phyloP scores from a whole-genome alignment of 1,284 basidiomycete genomes.

The Pterulicium gracile region DNA sequence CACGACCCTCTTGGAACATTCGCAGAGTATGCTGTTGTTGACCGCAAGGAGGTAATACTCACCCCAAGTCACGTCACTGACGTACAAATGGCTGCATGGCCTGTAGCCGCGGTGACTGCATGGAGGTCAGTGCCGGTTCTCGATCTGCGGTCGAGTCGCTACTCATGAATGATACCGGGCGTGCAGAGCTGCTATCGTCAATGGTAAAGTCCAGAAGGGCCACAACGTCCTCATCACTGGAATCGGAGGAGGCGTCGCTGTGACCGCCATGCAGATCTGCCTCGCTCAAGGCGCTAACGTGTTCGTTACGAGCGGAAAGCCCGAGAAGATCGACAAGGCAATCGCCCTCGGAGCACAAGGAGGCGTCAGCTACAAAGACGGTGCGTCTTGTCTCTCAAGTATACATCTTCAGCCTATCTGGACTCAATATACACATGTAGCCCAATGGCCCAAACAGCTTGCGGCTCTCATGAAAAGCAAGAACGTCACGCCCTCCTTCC shows the following conservation, averaged over 20 bases:
- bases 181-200: slow-evolving; percentile 56
- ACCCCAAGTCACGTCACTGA: slow-evolving; percentile 65
- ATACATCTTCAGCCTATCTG: slow-evolving; percentile 1
- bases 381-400: slow-evolving; percentile 25
- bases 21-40: slow-evolving; percentile 66
- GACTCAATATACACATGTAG: slow-evolving; percentile 23
- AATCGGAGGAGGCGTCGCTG: slow-evolving; percentile 76
- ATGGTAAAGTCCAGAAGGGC: slow-evolving; percentile 51
- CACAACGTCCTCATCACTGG: slow-evolving; percentile 76
- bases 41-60: slow-evolving; percentile 54
- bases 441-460: slow-evolving; percentile 56
- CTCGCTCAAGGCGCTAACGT: slow-evolving; percentile 70
- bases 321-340: slow-evolving; percentile 64
- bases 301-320: slow-evolving; percentile 71
- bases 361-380: slow-evolving; percentile 65
- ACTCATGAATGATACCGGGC: not conserved
- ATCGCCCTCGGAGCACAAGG: slow-evolving; percentile 64
- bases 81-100: slow-evolving; percentile 66
- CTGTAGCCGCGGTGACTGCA: slow-evolving; percentile 70
- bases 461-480: slow-evolving; percentile 34
- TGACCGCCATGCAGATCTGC: slow-evolving; percentile 69
- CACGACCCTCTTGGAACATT: slow-evolving; percentile 60
- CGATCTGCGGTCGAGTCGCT: not conserved
- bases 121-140: slow-evolving; percentile 48
- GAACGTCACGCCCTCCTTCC: slow-evolving; percentile 29